These are phyloP conservation scores for Ambrosiella cleistominuta DNA, from an alignment of 2,329 filamentous ascomycete species.

Conservation along the genomic window DNA sequence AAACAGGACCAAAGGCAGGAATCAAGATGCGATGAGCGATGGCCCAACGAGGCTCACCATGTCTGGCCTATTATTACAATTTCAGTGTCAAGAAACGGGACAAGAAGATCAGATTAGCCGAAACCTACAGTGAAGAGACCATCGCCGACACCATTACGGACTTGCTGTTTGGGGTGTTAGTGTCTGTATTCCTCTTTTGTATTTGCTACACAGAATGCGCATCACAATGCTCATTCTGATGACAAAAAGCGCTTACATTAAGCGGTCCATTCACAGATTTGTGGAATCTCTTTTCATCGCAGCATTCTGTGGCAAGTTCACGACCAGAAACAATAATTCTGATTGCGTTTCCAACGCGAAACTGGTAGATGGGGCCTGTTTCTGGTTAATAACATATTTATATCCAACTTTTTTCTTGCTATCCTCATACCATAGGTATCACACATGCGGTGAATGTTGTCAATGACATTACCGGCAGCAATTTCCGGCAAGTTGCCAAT, in stretches of 20 bases:
- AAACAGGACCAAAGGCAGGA: constrained; percentile 51
- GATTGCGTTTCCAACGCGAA: constrained; percentile 31
- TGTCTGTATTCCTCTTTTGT: not conserved
- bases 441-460: constrained; percentile 37
- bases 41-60: constrained; percentile 43
- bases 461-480: constrained; percentile 36
- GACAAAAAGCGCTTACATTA: constrained; percentile 17
- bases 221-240: not conserved
- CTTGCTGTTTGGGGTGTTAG: constrained; percentile 21
- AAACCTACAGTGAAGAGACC: constrained; percentile 46
- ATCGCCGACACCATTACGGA: constrained; percentile 44
- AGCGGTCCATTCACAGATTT: constrained; percentile 38
- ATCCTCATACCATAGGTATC: constrained; percentile 42
- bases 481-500: constrained; percentile 50
- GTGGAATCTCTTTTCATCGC: constrained; percentile 47
- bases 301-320: constrained; percentile 43
- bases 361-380: constrained; percentile 40
- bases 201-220: not conserved
- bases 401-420: not conserved
- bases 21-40: constrained; percentile 48
- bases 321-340: constrained; percentile 34
- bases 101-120: too few species aligned
- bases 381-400: not conserved
- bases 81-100: too few species aligned
- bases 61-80: constrained; percentile 19